Conservation (phyloP, 1,284 basidiomycete genomes). For the Malassezia japonica region DNA sequence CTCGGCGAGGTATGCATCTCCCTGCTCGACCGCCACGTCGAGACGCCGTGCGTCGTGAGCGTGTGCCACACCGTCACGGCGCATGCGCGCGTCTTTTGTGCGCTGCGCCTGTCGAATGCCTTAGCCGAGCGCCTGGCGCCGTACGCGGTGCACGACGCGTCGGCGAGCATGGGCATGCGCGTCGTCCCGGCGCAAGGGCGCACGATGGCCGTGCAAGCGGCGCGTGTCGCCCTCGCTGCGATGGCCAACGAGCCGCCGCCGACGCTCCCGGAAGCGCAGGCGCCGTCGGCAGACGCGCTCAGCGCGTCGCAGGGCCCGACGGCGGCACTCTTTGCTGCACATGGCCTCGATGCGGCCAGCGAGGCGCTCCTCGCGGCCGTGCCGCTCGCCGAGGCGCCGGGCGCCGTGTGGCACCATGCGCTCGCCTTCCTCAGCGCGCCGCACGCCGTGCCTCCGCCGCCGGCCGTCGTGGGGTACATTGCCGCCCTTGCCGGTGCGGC, state of each 20-base stretch:
- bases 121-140: conserved; percentile 8
- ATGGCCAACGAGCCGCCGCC: not conserved
- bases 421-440: not conserved
- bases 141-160: conserved; percentile 8
- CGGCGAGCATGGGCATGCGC: not conserved
- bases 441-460: not conserved
- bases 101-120: not conserved
- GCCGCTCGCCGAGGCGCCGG: conserved; percentile 3
- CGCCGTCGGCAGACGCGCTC: not conserved
- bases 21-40: conserved; percentile 15
- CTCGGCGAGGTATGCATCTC: conserved; percentile 4
- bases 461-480: not conserved
- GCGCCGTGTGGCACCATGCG: not conserved
- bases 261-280: not conserved
- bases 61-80: conserved; percentile 7
- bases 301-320: not conserved
- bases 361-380: not conserved
- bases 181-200: conserved; percentile 9
- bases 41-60: conserved; percentile 10
- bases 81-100: conserved; percentile 7
- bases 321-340: not conserved
- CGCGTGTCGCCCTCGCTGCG: conserved; percentile 3
- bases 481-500: conserved; percentile 12
- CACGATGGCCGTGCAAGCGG: conserved; percentile 8
- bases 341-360: conserved; percentile 1